Conservation (phyloP, 2,329 filamentous ascomycete genomes). For the Cordyceps tenuipes region DNA sequence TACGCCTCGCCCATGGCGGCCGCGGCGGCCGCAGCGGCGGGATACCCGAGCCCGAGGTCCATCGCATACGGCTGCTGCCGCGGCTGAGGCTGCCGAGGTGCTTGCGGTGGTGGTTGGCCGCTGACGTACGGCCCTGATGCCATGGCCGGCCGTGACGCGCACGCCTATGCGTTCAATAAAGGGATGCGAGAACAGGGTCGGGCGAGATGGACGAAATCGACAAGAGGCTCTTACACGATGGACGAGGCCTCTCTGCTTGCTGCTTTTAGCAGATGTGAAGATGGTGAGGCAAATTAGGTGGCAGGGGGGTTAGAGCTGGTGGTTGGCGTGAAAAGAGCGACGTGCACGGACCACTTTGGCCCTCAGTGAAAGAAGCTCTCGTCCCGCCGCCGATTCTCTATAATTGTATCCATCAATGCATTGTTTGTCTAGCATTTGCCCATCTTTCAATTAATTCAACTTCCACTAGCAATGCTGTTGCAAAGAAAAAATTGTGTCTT, state of each 20-base stretch:
- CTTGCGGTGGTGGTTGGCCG: conserved; percentile 7
- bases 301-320: neutral
- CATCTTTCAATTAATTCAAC: no score
- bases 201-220: neutral
- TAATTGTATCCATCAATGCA: no score
- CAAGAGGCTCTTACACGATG: neutral
- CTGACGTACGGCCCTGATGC: neutral
- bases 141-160: neutral
- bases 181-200: no score
- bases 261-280: conserved; percentile 8
- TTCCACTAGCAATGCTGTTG: no score
- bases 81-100: conserved; percentile 13
- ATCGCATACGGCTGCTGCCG: conserved; percentile 11
- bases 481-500: no score
- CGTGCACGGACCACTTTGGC: conserved; percentile 6
- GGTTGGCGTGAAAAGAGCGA: conserved; percentile 8
- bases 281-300: neutral
- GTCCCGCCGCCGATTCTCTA: no score
- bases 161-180: neutral
- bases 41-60: neutral
- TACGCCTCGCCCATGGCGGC: conserved; percentile 8
- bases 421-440: no score
- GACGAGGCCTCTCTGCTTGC: neutral
- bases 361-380: neutral
- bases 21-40: neutral